phyloP scores from a whole-genome alignment of 208 protist species.

The Zelonia costaricensis region DNA sequence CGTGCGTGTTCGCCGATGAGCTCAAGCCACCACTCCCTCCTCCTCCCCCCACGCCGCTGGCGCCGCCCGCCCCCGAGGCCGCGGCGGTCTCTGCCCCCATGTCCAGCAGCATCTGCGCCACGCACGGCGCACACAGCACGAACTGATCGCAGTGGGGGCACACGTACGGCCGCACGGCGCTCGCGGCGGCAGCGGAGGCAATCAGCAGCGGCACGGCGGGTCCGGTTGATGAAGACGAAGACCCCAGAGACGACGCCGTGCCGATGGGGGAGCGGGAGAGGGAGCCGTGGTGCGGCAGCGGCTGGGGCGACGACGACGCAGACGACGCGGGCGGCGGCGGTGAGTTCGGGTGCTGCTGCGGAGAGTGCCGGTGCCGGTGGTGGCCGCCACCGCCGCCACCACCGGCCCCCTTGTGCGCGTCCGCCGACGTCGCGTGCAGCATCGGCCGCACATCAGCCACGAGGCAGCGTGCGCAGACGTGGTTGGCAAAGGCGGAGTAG shows the following conservation, averaged over 20 bases:
- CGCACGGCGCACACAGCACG: slow-evolving; percentile 48
- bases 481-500: slow-evolving; percentile 61
- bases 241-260: background rate
- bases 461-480: slow-evolving; percentile 68
- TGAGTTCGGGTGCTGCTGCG: background rate
- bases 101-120: slow-evolving; percentile 19
- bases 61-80: too few relatives aligned
- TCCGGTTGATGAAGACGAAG: background rate
- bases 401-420: background rate
- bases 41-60: too few relatives aligned
- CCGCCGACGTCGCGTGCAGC: background rate
- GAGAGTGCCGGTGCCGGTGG: background rate
- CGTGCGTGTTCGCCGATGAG: too few relatives aligned
- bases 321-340: too few relatives aligned
- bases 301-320: too few relatives aligned
- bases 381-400: background rate
- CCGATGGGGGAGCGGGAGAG: background rate
- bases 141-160: slow-evolving; percentile 78
- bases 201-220: too few relatives aligned
- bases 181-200: background rate
- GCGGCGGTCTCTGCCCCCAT: slow-evolving; percentile 1
- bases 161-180: slow-evolving; percentile 15
- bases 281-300: background rate
- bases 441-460: slow-evolving; percentile 12
- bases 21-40: too few relatives aligned